A percentile compares a stretch with the other conserved stretches of the same genome.
phyloP scores from a whole-genome alignment of 2,329 filamentous ascomycete species.

The Cytospora mali region DNA sequence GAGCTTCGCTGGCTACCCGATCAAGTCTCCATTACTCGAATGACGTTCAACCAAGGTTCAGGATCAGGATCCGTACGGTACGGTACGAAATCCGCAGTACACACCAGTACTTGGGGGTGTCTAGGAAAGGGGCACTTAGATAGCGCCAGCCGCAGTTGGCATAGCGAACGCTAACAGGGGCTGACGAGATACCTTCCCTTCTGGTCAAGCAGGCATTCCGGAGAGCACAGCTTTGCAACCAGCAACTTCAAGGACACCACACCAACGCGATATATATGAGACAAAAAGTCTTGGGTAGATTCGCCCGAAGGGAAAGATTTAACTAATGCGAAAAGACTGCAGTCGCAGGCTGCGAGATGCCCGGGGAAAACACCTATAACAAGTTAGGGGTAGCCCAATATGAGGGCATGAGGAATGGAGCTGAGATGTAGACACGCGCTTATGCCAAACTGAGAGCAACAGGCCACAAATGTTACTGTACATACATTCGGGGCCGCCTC shows the following conservation, averaged over 20 bases:
- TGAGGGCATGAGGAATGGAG: conserved; percentile 4
- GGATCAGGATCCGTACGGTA: conserved; percentile 6
- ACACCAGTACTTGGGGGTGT: conserved; percentile 8
- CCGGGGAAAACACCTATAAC: neutral
- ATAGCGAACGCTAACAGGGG: conserved; percentile 26
- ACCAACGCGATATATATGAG: neutral
- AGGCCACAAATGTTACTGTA: conserved; percentile 13
- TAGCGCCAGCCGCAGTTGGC: conserved; percentile 14
- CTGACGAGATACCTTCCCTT: conserved; percentile 18
- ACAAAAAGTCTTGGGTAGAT: neutral
- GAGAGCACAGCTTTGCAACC: neutral
- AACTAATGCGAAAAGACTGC: neutral
- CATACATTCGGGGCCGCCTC: conserved; percentile 13
- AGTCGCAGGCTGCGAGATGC: neutral
- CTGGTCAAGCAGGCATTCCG: neutral
- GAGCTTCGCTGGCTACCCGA: neutral
- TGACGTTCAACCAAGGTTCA: neutral
- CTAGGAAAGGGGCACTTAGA: conserved; percentile 22
- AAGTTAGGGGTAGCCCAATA: neutral
- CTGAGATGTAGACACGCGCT: conserved; percentile 13
- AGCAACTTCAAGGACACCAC: neutral
- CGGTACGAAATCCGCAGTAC: neutral
- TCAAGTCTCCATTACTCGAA: neutral
- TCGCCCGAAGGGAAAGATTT: neutral
- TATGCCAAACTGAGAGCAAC: conserved; percentile 19